phyloP scores from a whole-genome alignment of 129 eudicot species.

The Sambucus nigra region DNA sequence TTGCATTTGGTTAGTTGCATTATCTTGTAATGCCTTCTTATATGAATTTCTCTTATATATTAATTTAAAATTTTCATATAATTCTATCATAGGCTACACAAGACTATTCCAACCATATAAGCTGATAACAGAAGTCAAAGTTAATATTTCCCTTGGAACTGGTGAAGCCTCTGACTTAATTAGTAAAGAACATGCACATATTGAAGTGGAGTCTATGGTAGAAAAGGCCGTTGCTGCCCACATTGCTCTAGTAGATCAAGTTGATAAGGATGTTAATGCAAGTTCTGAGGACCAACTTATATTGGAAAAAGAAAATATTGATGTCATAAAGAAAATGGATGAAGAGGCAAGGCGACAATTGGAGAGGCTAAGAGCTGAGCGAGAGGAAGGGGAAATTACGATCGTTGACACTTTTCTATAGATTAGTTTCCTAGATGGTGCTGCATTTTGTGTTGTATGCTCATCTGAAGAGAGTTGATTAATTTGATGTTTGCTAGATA shows the following conservation, averaged over 20 bases:
- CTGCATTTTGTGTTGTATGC: too few species aligned
- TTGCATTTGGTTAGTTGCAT: conserved; percentile 67
- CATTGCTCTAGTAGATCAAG: conserved; percentile 75
- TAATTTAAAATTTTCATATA: neutral
- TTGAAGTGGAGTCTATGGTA: conserved; percentile 93
- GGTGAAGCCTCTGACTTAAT: conserved; percentile 83
- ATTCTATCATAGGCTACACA: conserved; percentile 60
- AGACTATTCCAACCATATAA: conserved; percentile 93
- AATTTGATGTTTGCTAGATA: too few species aligned
- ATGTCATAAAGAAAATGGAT: conserved; percentile 60
- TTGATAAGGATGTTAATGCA: conserved; percentile 76
- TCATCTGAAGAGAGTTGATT: too few species aligned
- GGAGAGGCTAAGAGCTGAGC: conserved; percentile 48
- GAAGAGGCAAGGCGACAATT: conserved; percentile 74
- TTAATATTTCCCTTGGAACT: conserved; percentile 82
- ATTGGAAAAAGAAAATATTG: conserved; percentile 64
- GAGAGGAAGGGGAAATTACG: conserved; percentile 61
- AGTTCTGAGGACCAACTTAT: conserved; percentile 63
- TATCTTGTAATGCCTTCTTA: conserved; percentile 1
- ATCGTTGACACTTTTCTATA: too few species aligned
- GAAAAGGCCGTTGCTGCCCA: conserved; percentile 93
- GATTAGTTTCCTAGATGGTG: neutral
- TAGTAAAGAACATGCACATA: conserved; percentile 84
- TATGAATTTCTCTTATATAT: neutral
- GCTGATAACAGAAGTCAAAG: conserved; percentile 91